Conservation (phyloP, 2,329 filamentous ascomycete genomes). For the Curvularia sp. region DNA sequence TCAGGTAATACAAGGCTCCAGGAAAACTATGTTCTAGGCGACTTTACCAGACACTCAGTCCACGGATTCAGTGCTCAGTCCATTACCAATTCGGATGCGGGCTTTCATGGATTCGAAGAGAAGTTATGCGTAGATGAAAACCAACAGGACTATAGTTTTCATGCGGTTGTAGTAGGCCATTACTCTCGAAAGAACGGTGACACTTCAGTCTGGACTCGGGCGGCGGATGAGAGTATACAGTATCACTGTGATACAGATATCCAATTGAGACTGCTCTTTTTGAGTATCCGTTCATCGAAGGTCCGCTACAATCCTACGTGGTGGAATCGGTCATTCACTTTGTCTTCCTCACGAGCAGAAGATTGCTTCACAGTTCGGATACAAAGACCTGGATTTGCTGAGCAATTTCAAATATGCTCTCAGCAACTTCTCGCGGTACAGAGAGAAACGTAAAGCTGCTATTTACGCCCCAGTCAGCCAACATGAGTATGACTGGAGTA, state of each 20-base stretch:
- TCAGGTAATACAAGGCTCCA: not conserved
- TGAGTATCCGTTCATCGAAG: not conserved
- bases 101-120: not conserved
- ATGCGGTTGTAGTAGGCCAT: constrained; percentile 5
- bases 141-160: not conserved
- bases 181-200: constrained; percentile 1
- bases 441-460: not conserved
- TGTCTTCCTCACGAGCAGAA: constrained; percentile 10
- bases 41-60: not conserved
- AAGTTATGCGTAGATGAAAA: not conserved
- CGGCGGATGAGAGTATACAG: not conserved
- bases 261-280: not conserved
- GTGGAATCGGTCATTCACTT: constrained; percentile 13
- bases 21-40: not conserved
- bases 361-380: not conserved
- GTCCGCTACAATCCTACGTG: constrained; percentile 7
- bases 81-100: not conserved
- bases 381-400: constrained; percentile 2
- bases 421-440: not conserved
- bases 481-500: too few species aligned
- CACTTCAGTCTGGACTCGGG: constrained; percentile 13
- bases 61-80: not conserved
- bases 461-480: not conserved
- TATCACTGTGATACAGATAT: constrained; percentile 5
- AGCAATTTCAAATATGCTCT: constrained; percentile 3